Evolutionary conservation across 768 basidiomycete species (phyloP).

Genomic region (Trametes coccinea): DNA sequence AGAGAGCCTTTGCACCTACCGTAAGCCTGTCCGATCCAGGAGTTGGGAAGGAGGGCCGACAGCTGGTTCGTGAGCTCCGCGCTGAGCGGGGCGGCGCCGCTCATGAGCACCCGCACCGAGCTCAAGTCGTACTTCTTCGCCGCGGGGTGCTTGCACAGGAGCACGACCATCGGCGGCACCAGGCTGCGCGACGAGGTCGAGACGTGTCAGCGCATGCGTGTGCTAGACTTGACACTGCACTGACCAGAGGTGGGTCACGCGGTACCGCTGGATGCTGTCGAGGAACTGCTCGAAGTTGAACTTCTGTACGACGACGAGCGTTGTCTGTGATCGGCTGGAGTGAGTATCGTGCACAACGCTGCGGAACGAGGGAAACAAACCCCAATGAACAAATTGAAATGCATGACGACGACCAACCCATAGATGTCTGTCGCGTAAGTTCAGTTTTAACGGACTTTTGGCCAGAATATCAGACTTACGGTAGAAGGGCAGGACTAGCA

Average conservation of each 20-base stretch:
- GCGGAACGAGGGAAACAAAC: slow-evolving; percentile 20
- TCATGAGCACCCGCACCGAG: slow-evolving; percentile 40
- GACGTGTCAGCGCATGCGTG: background rate
- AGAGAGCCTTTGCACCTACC: slow-evolving; percentile 35
- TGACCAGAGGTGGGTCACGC: slow-evolving; percentile 36
- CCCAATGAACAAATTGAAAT: slow-evolving; percentile 32
- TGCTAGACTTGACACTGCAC: background rate
- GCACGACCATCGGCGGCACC: slow-evolving; percentile 39
- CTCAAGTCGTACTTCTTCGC: slow-evolving; percentile 41
- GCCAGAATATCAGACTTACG: slow-evolving; percentile 23
- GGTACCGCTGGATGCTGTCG: slow-evolving; percentile 37
- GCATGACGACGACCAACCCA: slow-evolving; percentile 33
- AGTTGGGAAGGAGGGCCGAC: slow-evolving; percentile 46
- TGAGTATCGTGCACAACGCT: background rate
- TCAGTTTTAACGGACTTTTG: background rate
- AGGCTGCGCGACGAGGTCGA: slow-evolving; percentile 21
- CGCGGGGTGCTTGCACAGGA: slow-evolving; percentile 43
- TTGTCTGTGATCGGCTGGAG: slow-evolving; percentile 19
- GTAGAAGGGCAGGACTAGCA: slow-evolving; percentile 33
- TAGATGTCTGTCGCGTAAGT: slow-evolving; percentile 46
- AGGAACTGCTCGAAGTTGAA: slow-evolving; percentile 37
- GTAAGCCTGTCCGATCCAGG: slow-evolving; percentile 61
- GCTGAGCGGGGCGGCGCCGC: slow-evolving; percentile 62
- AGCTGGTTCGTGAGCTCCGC: slow-evolving; percentile 50
- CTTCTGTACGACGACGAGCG: slow-evolving; percentile 36